Evolutionary conservation across 495 filamentous ascomycete genomes (phyloP).

Genomic region (Aspergillus mulundensis): DNA sequence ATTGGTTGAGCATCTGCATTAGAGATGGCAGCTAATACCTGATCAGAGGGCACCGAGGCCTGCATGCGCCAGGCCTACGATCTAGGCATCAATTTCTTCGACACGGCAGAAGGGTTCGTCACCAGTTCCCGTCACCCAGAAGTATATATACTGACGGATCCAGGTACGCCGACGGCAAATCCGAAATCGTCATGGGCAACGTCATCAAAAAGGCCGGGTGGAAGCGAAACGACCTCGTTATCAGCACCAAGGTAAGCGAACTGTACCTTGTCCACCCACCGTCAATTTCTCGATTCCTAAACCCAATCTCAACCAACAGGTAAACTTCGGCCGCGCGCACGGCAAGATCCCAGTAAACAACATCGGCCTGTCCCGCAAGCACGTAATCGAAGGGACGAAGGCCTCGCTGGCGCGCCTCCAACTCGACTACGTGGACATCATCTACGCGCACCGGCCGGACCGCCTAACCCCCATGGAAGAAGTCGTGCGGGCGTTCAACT

Average conservation of each 20-base stretch:
- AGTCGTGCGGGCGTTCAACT: slow-evolving; percentile 79
- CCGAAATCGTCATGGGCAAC: slow-evolving; percentile 69
- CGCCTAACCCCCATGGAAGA: slow-evolving; percentile 82
- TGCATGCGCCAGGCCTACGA: slow-evolving; percentile 77
- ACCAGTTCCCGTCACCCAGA: neutral
- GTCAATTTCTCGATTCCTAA: too few species aligned
- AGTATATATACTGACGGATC: slow-evolving; percentile 16
- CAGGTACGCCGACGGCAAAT: slow-evolving; percentile 61
- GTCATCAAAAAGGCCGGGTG: slow-evolving; percentile 57
- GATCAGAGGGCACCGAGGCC: slow-evolving; percentile 54
- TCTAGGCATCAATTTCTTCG: slow-evolving; percentile 71
- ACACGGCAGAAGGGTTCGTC: slow-evolving; percentile 40
- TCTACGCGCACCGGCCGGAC: slow-evolving; percentile 85
- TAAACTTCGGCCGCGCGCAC: slow-evolving; percentile 63
- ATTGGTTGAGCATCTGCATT: neutral
- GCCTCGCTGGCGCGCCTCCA: slow-evolving; percentile 64
- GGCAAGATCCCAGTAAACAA: slow-evolving; percentile 65
- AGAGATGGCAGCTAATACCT: neutral
- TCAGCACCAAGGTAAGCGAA: slow-evolving; percentile 85
- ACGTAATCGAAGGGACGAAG: slow-evolving; percentile 69
- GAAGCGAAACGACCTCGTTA: slow-evolving; percentile 78
- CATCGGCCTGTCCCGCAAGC: slow-evolving; percentile 74
- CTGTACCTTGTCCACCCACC: too few species aligned
- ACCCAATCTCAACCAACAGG: slow-evolving; percentile 32
- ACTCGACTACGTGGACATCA: slow-evolving; percentile 68